These are phyloP conservation scores for Boletus pseudo-olivaceus DNA, from an alignment of 768 basidiomycete genomes.

Conservation along the genomic window DNA sequence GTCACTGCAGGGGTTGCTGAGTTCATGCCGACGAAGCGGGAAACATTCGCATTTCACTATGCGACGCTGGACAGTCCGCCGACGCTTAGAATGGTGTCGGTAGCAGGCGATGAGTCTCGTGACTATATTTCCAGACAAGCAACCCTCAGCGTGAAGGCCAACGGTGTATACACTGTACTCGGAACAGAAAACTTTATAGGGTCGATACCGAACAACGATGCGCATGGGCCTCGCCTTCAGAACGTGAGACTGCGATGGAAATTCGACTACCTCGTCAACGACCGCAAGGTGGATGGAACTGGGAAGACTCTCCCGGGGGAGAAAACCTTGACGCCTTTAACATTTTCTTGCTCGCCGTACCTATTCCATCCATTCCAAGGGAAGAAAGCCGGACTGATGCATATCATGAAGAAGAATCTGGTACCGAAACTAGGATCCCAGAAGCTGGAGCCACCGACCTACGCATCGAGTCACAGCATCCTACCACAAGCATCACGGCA, in stretches of 20 bases:
- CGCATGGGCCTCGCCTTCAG: constrained; percentile 17
- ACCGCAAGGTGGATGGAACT: constrained; percentile 45
- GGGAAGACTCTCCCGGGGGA: constrained; percentile 58
- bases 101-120: constrained; percentile 61
- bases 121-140: constrained; percentile 81
- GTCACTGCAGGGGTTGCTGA: constrained; percentile 50
- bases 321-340: constrained; percentile 67
- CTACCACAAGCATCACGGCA: constrained; percentile 1
- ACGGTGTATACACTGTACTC: constrained; percentile 72
- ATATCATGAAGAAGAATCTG: constrained; percentile 68
- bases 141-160: constrained; percentile 59
- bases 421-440: constrained; percentile 62
- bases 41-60: constrained; percentile 69
- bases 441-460: constrained; percentile 47
- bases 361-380: constrained; percentile 58
- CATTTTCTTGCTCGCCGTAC: constrained; percentile 71
- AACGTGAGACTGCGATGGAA: constrained; percentile 60
- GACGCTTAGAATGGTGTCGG: constrained; percentile 63
- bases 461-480: constrained; percentile 6
- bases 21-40: constrained; percentile 58
- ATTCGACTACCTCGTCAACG: constrained; percentile 75
- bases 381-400: constrained; percentile 63
- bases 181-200: constrained; percentile 51
- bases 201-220: constrained; percentile 17
- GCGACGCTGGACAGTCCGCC: constrained; percentile 64